Evolutionary conservation across 805 yeast species (phyloP), one percentile per base, ranked within the genome.

Genomic region (Schwanniomyces polymorphus): DNA sequence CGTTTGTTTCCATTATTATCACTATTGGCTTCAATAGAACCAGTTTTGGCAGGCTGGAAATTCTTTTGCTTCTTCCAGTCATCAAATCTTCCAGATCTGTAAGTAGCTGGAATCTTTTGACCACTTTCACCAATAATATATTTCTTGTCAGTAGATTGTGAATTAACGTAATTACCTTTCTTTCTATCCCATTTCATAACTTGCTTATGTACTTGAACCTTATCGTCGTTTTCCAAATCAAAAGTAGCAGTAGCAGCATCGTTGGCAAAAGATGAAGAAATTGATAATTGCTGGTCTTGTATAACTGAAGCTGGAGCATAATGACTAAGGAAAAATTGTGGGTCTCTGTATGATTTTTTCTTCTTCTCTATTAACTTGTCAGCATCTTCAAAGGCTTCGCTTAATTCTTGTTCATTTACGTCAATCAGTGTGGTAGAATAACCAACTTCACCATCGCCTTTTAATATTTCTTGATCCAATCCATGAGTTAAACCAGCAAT

Each of bases 121-220:
- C 99, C 99, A 65, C 89, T 85, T 65, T 94, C 99, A 51, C 98
- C 96, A 53, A 90, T 85, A 59, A 94, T 94, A 68, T 78, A 92
- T 70, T 89, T 91, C 68, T 85, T 81, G 60, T 89, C 96, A 17
- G 85, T 74, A 52, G 94, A 88, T 58, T 80, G 84, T 16, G 88
- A 76, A 64, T 88, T 88, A 61, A 91, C 80, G 67, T 88, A 92
- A 54, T 90, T 90, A 60, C 95, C 94, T 67, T 88, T 86, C 79
- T 90, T 89, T 67, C 81, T 88, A 70, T 92, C 97, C 99, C 99
- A 92, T 62, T 81, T 79, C 78, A 87, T 85, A 18, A 84, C 82
- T 61, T 86, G 91, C 50, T 78, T 83, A 64, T 86, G 85, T 42
- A 70, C 80, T 60, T 80, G 84, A 38, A 82, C 78, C 56, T 85